These are phyloP conservation scores for Oxytropis ochrocephala DNA, from an alignment of 306 rosid genomes.

Conservation along the genomic window DNA sequence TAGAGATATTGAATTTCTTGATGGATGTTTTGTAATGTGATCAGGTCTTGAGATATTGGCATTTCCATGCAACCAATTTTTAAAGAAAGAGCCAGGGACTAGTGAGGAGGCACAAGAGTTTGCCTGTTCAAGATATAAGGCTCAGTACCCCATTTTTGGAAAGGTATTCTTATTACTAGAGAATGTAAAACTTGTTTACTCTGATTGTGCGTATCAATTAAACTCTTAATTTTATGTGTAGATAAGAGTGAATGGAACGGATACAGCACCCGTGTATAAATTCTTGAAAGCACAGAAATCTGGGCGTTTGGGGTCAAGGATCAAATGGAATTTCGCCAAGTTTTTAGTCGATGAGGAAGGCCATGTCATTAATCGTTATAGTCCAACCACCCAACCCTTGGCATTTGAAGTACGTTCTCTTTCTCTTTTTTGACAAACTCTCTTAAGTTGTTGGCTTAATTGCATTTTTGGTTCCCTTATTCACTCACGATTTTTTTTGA, in stretches of 20 bases:
- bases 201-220: too few relatives aligned
- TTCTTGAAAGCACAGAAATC: slow-evolving; percentile 62
- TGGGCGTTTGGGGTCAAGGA: slow-evolving; percentile 58
- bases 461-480: too few relatives aligned
- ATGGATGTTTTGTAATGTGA: neutral
- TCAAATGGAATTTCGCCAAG: slow-evolving; percentile 98
- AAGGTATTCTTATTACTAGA: slow-evolving; percentile 41
- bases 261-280: slow-evolving; percentile 57
- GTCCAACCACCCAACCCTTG: slow-evolving; percentile 60
- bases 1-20: too few relatives aligned
- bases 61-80: slow-evolving; percentile 94
- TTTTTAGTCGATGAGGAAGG: slow-evolving; percentile 75
- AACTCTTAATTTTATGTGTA: slow-evolving; percentile 2
- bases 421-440: too few relatives aligned
- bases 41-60: slow-evolving; percentile 89
- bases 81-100: slow-evolving; percentile 81
- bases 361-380: slow-evolving; percentile 52
- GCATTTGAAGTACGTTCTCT: slow-evolving; percentile 48
- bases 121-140: slow-evolving; percentile 77
- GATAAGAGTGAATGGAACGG: slow-evolving; percentile 74
- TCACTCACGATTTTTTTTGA: too few relatives aligned
- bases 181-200: too few relatives aligned
- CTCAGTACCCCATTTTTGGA: slow-evolving; percentile 79
- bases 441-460: too few relatives aligned
- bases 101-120: slow-evolving; percentile 64